phyloP scores from a whole-genome alignment of 208 protist species.

The Spongospora subterranea region DNA sequence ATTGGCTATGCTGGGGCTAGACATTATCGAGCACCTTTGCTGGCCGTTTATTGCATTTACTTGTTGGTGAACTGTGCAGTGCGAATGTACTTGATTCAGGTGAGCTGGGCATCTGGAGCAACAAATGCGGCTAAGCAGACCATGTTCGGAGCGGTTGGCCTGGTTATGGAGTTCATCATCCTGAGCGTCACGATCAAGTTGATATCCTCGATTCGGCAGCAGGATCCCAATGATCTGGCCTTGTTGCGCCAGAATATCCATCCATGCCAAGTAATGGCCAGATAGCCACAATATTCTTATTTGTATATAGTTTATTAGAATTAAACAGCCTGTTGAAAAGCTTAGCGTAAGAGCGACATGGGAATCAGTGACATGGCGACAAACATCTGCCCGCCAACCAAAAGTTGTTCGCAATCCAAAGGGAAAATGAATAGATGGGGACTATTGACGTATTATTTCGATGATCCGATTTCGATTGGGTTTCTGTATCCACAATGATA shows the following conservation, averaged over 20 bases:
- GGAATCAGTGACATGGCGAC: no score
- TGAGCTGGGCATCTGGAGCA: not conserved
- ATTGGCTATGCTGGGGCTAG: constrained; percentile 1
- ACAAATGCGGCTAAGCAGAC: not conserved
- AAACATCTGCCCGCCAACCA: no score
- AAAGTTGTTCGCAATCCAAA: no score
- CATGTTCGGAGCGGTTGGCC: no score
- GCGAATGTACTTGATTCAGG: not conserved
- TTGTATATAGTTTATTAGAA: no score
- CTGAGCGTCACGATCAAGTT: not conserved
- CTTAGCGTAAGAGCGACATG: no score
- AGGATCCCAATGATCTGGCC: not conserved
- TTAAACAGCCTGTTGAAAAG: no score
- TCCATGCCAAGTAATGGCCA: not conserved
- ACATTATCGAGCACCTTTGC: not conserved
- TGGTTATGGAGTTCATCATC: constrained; percentile 34
- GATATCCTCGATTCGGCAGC: not conserved
- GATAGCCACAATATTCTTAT: not conserved
- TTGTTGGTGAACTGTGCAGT: not conserved
- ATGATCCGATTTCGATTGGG: no score
- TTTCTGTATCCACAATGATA: no score
- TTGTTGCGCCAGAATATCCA: not conserved
- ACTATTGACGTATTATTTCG: no score
- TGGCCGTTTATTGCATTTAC: not conserved
- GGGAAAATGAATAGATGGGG: no score